Evolutionary conservation across 306 rosid genomes (phyloP), one percentile per base, ranked within the genome.

Genomic region (Ormosia emarginata): DNA sequence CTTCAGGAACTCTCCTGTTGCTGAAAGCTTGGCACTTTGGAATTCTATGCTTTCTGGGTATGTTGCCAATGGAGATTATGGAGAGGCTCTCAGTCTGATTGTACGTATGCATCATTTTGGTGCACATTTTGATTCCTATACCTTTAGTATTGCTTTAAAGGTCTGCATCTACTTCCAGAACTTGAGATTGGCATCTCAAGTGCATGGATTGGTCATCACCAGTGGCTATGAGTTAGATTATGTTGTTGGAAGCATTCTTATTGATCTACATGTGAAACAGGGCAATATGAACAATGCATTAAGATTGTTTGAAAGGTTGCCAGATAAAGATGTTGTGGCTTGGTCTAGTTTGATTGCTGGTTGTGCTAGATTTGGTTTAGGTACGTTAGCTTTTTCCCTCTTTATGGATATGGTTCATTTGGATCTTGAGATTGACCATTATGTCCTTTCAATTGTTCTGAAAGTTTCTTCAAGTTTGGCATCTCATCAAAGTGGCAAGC

Each of bases 31-130:
- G 91, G 85, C 88, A 41, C 74, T 91, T 40, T 87, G 98, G 92
- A 95, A 95, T 83, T 89, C 95, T 9, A 93, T 93, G 94, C 88
- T 95, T 81, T 90, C 98, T 47, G 97, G 98, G 67, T 90, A 87
- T 78, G 87, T 91, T 79, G 53, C 76, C 65, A 91, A 85, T 39
- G 83, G 80, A 65, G 80, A 82, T 67, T 85, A 82, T 55, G 11
- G n/a, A 5, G 79, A 79, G 75, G 98, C 97, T 81, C 79, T 89
- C 63, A 13, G 79, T 64, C 30, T 92, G 83, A 86, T 90, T 82
- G 58, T 87, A 30, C 61, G 62, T 34, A 83, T 90, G 66, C 89
- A 93, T 88, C 80, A 15, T 17, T 85, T 87, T 46, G 92, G 92
- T 36, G 78, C 75, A 30, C 52, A 24, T 18, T 77, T 95, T 89